Conservation (phyloP, 805 yeast genomes). For the Metschnikowia gruessii region DNA sequence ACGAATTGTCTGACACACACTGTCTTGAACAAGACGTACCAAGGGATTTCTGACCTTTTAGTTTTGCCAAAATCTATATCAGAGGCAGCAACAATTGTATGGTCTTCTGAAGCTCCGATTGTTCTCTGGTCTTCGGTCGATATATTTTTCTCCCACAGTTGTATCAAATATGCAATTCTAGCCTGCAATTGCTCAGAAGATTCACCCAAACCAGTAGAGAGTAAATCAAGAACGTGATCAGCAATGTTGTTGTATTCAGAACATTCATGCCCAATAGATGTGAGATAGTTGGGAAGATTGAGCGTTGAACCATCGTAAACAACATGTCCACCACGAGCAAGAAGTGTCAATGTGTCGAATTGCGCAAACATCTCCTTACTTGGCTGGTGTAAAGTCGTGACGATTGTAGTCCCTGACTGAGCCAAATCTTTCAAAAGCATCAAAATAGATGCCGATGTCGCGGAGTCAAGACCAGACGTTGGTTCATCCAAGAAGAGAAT, state of each 20-base stretch:
- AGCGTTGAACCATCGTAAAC: constrained; percentile 61
- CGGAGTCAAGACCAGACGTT: constrained; percentile 82
- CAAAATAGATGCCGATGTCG: constrained; percentile 69
- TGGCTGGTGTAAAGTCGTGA: constrained; percentile 82
- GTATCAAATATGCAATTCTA: constrained; percentile 27
- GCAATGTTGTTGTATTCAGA: constrained; percentile 68
- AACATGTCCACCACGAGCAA: constrained; percentile 71
- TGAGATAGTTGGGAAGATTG: constrained; percentile 48
- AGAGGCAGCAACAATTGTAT: neutral
- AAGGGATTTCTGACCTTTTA: constrained; percentile 25
- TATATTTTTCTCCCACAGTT: constrained; percentile 35
- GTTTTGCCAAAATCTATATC: constrained; percentile 30
- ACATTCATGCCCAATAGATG: constrained; percentile 48
- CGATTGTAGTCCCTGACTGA: constrained; percentile 62
- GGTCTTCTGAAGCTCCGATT: neutral
- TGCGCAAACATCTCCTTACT: constrained; percentile 58
- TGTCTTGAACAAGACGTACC: constrained; percentile 28
- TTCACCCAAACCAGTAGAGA: constrained; percentile 45
- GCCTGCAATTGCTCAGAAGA: constrained; percentile 19
- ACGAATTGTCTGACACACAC: constrained; percentile 33
- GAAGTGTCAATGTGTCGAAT: constrained; percentile 69
- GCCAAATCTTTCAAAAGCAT: constrained; percentile 57
- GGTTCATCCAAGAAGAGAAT: constrained; percentile 81
- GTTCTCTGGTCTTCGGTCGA: constrained; percentile 16
- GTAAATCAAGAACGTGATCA: constrained; percentile 67